A percentile compares a stretch with the other conserved stretches of the same genome.
Evolutionary conservation across 1,284 basidiomycete genomes (phyloP).

Genomic region (Anthracocystis panici-leucophaei): DNA sequence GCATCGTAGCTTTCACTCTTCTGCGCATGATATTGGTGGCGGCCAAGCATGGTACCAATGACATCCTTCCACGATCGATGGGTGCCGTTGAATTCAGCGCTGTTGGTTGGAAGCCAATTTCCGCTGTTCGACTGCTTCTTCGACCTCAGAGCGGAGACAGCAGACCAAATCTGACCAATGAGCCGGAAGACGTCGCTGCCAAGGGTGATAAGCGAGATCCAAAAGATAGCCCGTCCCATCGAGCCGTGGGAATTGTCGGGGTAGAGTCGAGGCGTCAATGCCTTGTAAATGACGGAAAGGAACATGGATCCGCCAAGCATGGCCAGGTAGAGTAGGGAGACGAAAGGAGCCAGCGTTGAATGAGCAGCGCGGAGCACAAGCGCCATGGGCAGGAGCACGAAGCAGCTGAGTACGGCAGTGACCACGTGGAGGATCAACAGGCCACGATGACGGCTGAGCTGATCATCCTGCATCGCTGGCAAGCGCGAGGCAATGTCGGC

Average conservation of each 20-base stretch:
- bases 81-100: not conserved
- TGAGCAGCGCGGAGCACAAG: slow-evolving; percentile 58
- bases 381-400: slow-evolving; percentile 60
- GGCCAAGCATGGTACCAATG: slow-evolving; percentile 26
- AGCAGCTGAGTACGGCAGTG: slow-evolving; percentile 58
- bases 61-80: slow-evolving; percentile 31
- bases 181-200: slow-evolving; percentile 52
- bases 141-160: slow-evolving; percentile 15
- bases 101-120: slow-evolving; percentile 18
- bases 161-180: slow-evolving; percentile 33
- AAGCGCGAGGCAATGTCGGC: slow-evolving; percentile 46
- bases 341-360: slow-evolving; percentile 56
- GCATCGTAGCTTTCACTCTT: slow-evolving; percentile 41
- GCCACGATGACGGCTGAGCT: slow-evolving; percentile 43
- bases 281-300: slow-evolving; percentile 61
- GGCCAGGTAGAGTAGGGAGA: slow-evolving; percentile 54
- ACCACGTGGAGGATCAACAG: slow-evolving; percentile 48
- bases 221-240: slow-evolving; percentile 54
- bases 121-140: slow-evolving; percentile 3
- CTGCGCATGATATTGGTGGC: not conserved
- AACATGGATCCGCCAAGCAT: slow-evolving; percentile 51
- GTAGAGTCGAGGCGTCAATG: slow-evolving; percentile 59
- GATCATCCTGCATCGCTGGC: slow-evolving; percentile 9
- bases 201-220: slow-evolving; percentile 57
- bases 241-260: slow-evolving; percentile 58